A percentile compares a stretch with the other conserved stretches of the same genome.
phyloP scores from a whole-genome alignment of 345 rosid genomes.

The Eutrema heterophyllum region DNA sequence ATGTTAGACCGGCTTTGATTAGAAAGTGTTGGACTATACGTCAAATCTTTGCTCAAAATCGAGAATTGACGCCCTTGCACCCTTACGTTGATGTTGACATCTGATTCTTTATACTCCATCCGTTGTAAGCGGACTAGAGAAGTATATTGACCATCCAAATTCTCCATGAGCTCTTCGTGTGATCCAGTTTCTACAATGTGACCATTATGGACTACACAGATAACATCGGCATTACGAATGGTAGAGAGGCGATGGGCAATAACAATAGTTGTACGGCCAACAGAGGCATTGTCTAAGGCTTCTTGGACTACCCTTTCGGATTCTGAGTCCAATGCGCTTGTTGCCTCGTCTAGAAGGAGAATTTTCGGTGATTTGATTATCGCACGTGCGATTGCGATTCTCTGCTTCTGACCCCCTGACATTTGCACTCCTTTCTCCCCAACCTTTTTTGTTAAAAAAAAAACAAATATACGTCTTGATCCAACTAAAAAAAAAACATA shows the following conservation, averaged over 20 bases:
- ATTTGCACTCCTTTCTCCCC: slow-evolving; percentile 94
- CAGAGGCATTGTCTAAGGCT: slow-evolving; percentile 74
- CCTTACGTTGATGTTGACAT: slow-evolving; percentile 28
- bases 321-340: slow-evolving; percentile 89
- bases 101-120: slow-evolving; percentile 21
- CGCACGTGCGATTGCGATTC: slow-evolving; percentile 86
- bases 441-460: slow-evolving; percentile 19
- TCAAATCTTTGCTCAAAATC: slow-evolving; percentile 26
- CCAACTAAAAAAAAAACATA: not conserved
- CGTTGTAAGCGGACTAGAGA: slow-evolving; percentile 61
- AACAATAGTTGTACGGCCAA: slow-evolving; percentile 76
- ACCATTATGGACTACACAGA: slow-evolving; percentile 82
- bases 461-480: not conserved
- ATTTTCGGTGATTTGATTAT: slow-evolving; percentile 75
- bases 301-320: slow-evolving; percentile 87
- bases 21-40: slow-evolving; percentile 35
- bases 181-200: slow-evolving; percentile 71
- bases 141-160: slow-evolving; percentile 61
- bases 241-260: slow-evolving; percentile 89
- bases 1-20: slow-evolving; percentile 39
- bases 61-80: not conserved
- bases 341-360: slow-evolving; percentile 78
- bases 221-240: slow-evolving; percentile 70
- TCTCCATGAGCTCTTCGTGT: slow-evolving; percentile 62
- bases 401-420: slow-evolving; percentile 89